Base-by-base conservation (phyloP, 129 eudicot species). In the Flaveria bidentis region DNA sequence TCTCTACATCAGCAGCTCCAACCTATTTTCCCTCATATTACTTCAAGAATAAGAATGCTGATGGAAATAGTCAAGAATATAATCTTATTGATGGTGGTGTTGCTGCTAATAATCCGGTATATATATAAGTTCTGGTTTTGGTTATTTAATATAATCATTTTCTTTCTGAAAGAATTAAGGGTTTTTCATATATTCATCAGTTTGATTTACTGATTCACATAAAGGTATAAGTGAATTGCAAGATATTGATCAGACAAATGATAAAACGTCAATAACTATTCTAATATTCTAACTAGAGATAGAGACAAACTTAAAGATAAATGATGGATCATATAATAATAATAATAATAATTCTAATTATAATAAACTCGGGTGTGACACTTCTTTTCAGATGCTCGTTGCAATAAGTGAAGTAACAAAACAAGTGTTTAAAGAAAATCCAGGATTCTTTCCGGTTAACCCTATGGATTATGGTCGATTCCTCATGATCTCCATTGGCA, bases 81-180 rank as follows among this genome's bases (percentile, higher is more conserved):
- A 79, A 90, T 82, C 92, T 87, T 55, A 80, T 90, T n/a, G 92
- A 90, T 51, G 96, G 96, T 15, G 96, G 90, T 53, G 86, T 90
- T 9, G 88, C 87, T 9, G 96, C 90, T 25, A 90, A 90, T 69
- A 90, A 87, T 69, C 96, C 96, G 75, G 91, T 89, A 84, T 18
- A 12, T 18, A 3, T 20, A 68, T 66, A 66, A 3, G 1, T 26
- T 52, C 20, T 16, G 58, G 6, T 1, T n/a, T 52, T 52, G 8
- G n/a, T 52, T 52, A 18, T 52, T 51, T n/a, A 5, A 51, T 16
- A n/a, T 51, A 51, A 9, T 16, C 18, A 16, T 51, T 51, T n/a
- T 16, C 22, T n/a, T 52, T 16, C 8, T 16, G 10, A 52, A 17
- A 17, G 9, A n/a, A 36, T 36, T 36, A 36, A 36, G 8, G 7